Evolutionary conservation across 805 yeast species (phyloP), one percentile per base, ranked within the genome.

Genomic region (Jamesozyma jinghongensis): DNA sequence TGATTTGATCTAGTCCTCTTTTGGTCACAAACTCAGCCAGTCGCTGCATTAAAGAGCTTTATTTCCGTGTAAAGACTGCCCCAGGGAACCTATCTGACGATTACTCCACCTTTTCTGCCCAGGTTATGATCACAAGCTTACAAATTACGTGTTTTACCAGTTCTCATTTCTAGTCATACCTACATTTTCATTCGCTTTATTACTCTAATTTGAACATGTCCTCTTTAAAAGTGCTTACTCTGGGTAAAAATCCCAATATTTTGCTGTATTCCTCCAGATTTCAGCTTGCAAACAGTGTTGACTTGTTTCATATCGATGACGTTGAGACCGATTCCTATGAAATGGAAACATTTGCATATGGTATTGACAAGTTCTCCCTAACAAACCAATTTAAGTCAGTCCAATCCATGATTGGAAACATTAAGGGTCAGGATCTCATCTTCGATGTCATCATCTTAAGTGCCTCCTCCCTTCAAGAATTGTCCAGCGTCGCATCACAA

Each of bases 401-500:
- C 42, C 32, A 41, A 3, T 38, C 47, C 11, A 41, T 63, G 40
- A 30, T 41, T 1, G 38, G 33, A 19, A 40, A 46, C 12, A 22
- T 10, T 8, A 18, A 36, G 19, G 19, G 31, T 32, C 42, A 43
- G 7, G 40, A 37, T 19, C 35, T 44, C 16, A 52, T 58, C 25
- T 59, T 68, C 32, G 80, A 75, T 50, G 61, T 69, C 40, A 61
- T 75, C 11, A 54, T 75, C 13, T 46, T 74, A 5, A 67, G 75
- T 11, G 70, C 76, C 0, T 54, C 60, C 10, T 74, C 79, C 0
- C 52, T 75, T 38, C 79, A 75, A 52, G 77, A 73, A 41, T 59
- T 75, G 22, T 68, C 79, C 3, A 53, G 65, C 1, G 32, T 69
- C 11, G 63, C 74, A 17, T 43, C 65, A 2, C 61, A 63, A 32